Evolutionary conservation across 208 protist species (phyloP).

Genomic region (Trypanosoma cruzi): DNA sequence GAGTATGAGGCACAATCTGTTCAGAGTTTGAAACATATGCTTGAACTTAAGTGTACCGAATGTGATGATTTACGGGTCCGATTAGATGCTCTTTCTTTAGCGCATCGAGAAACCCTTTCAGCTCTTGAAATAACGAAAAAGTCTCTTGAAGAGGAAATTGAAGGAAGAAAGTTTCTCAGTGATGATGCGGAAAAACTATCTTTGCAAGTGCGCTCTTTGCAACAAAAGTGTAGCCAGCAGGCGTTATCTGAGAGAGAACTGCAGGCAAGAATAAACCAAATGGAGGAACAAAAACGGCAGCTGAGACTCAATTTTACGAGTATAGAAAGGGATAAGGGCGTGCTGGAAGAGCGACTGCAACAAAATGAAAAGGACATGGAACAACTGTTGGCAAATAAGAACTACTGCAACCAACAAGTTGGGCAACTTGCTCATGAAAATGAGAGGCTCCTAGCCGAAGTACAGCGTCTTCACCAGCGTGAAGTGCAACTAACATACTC

Average conservation of each 20-base stretch:
- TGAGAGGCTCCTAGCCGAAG: conserved; percentile 59
- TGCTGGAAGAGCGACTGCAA: conserved; percentile 53
- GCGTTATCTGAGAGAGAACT: conserved; percentile 54
- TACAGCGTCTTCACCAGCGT: conserved; percentile 47
- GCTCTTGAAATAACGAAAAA: conserved; percentile 48
- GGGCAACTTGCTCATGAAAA: conserved; percentile 66
- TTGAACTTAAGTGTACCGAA: conserved; percentile 73
- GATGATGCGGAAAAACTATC: conserved; percentile 65
- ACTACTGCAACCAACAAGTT: conserved; percentile 72
- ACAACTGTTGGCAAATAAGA: conserved; percentile 73
- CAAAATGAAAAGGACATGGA: conserved; percentile 81
- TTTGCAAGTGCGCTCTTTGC: conserved; percentile 65
- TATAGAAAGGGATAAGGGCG: conserved; percentile 52
- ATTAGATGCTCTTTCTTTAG: conserved; percentile 51
- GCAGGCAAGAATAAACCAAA: conserved; percentile 31
- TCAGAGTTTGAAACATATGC: conserved; percentile 38
- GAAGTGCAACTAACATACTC: conserved; percentile 63
- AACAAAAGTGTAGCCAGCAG: conserved; percentile 70
- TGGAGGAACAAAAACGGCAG: conserved; percentile 56
- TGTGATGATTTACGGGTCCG: conserved; percentile 58
- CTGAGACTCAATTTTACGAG: conserved; percentile 31
- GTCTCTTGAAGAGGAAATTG: conserved; percentile 45
- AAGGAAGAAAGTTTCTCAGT: conserved; percentile 35
- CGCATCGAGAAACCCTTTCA: conserved; percentile 47
- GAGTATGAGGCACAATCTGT: conserved; percentile 39